phyloP scores from a whole-genome alignment of 1,284 basidiomycete genomes.

The Trichosporon sp. region DNA sequence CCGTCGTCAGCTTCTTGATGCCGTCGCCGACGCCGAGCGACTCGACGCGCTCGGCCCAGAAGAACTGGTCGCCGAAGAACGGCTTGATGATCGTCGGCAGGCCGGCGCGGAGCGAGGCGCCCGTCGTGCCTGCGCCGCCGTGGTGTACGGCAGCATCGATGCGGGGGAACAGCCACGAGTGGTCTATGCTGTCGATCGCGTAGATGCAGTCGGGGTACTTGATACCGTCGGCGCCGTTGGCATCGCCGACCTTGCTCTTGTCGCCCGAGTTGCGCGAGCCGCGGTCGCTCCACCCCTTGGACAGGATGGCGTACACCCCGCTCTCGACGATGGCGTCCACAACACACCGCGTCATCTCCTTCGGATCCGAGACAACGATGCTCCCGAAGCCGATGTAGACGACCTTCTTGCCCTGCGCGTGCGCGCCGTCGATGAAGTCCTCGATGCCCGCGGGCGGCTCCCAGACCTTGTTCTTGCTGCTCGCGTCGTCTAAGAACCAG shows the following conservation, averaged over 20 bases:
- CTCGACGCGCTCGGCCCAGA: constrained; percentile 93
- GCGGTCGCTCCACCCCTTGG: constrained; percentile 98
- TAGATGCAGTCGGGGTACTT: constrained; percentile 69
- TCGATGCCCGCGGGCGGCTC: constrained; percentile 70
- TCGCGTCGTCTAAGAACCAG: constrained; percentile 78
- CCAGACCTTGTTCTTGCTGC: constrained; percentile 79
- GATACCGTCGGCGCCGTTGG: constrained; percentile 36
- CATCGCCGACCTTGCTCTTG: constrained; percentile 19
- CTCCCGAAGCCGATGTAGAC: constrained; percentile 99
- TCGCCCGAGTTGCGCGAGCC: constrained; percentile 54
- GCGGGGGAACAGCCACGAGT: constrained; percentile 91
- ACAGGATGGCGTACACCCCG: constrained; percentile 83
- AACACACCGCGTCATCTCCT: constrained; percentile 81
- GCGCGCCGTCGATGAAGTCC: constrained; percentile 73
- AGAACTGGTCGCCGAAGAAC: constrained; percentile 96
- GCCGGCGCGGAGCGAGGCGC: constrained; percentile 70
- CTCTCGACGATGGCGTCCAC: constrained; percentile 78
- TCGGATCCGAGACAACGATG: constrained; percentile 92
- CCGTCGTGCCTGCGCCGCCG: constrained; percentile 92
- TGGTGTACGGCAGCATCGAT: constrained; percentile 97
- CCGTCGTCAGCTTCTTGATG: constrained; percentile 76
- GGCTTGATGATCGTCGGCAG: constrained; percentile 88
- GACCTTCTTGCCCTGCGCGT: constrained; percentile 70
- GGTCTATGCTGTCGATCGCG: constrained; percentile 79
- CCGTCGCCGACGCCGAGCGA: constrained; percentile 81